Conservation (phyloP, 129 eudicot genomes). For the Chrysanthemum makinoi region DNA sequence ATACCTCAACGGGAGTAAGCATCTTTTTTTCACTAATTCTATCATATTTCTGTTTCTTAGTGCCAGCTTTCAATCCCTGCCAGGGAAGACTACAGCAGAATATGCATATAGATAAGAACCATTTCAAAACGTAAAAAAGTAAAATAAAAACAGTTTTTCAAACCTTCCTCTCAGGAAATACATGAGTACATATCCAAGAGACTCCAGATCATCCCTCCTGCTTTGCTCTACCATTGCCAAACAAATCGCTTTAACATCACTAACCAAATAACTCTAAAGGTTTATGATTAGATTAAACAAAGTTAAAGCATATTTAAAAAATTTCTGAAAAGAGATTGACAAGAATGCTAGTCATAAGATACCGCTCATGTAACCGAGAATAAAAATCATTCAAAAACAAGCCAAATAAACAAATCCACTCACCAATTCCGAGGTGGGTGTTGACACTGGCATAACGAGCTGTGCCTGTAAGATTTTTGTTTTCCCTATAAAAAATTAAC, state of each 20-base stretch:
- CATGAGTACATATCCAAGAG: conserved; percentile 89
- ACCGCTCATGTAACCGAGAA: not conserved
- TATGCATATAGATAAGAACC: conserved; percentile 8
- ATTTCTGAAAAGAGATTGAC: no score
- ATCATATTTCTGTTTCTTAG: conserved; percentile 69
- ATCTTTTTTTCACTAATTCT: conserved; percentile 73
- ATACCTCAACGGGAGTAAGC: conserved; percentile 67
- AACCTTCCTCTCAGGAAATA: conserved; percentile 87
- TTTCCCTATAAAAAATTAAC: conserved; percentile 45
- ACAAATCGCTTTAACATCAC: not conserved
- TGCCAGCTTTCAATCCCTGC: conserved; percentile 76
- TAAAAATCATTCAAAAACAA: conserved; percentile 1
- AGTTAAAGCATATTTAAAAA: no score
- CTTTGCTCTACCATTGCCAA: conserved; percentile 61
- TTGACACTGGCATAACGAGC: conserved; percentile 83
- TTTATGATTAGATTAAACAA: no score
- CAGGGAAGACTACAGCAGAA: conserved; percentile 53
- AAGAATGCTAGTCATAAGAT: no score
- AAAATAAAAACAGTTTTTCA: not conserved
- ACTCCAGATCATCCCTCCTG: conserved; percentile 89
- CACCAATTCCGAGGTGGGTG: conserved; percentile 75
- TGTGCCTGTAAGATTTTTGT: conserved; percentile 80
- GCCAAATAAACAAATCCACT: conserved; percentile 22
- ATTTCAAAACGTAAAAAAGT: not conserved
- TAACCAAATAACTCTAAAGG: not conserved